Conservation (phyloP, 768 basidiomycete species). For the Stropharia rugosoannulata region DNA sequence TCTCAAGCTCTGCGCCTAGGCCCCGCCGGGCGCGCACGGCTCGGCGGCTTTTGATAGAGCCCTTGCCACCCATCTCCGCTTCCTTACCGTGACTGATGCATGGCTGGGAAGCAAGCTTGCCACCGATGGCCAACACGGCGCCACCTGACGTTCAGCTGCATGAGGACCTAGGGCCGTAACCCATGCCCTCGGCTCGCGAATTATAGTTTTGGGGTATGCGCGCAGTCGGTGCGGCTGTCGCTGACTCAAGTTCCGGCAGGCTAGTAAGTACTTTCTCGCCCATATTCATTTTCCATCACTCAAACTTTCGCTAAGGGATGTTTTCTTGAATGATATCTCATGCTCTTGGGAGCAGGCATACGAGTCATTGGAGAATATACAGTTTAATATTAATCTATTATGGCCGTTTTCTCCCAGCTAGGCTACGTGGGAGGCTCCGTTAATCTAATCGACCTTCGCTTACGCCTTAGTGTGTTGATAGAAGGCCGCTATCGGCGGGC, state of each 20-base stretch:
- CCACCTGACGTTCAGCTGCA: slow-evolving; percentile 3
- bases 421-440: slow-evolving; percentile 14
- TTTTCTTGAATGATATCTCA: not conserved
- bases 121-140: not conserved
- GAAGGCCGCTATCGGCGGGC: slow-evolving; percentile 11
- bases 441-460: slow-evolving; percentile 14
- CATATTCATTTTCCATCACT: not conserved
- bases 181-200: not conserved
- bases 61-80: not conserved
- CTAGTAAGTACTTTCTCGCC: not conserved
- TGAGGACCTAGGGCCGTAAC: not conserved
- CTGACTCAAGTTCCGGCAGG: not conserved
- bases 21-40: not conserved
- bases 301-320: not conserved
- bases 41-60: not conserved
- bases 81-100: not conserved
- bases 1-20: slow-evolving; percentile 9
- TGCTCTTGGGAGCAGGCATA: not conserved
- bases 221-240: not conserved
- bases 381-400: slow-evolving; percentile 8
- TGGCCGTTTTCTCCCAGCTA: slow-evolving; percentile 8
- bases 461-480: slow-evolving; percentile 6
- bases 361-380: not conserved
- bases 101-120: not conserved
- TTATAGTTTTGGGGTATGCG: slow-evolving; percentile 1